Conservation (phyloP, 2,329 filamentous ascomycete species). For the Phyllosticta ampelicida region DNA sequence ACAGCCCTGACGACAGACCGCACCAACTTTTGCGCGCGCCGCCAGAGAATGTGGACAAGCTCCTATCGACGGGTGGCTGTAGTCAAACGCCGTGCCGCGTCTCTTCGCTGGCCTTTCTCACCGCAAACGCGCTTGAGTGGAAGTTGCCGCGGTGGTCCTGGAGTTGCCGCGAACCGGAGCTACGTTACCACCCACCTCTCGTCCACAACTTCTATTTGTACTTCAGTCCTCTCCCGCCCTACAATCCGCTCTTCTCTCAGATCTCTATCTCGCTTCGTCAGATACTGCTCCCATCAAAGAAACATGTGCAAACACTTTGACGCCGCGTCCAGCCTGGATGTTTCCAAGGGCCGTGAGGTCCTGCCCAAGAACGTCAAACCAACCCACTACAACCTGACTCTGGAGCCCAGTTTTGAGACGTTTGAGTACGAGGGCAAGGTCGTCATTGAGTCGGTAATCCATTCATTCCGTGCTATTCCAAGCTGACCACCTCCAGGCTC, state of each 20-base stretch:
- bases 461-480: background rate
- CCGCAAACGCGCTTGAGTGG: constrained; percentile 5
- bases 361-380: constrained; percentile 87
- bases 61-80: background rate
- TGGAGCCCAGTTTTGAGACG: constrained; percentile 83
- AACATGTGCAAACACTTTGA: constrained; percentile 60
- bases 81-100: background rate
- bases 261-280: constrained; percentile 13
- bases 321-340: constrained; percentile 46
- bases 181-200: constrained; percentile 4
- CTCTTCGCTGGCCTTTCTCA: background rate
- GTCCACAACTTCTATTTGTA: constrained; percentile 1
- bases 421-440: constrained; percentile 82
- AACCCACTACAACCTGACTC: constrained; percentile 79
- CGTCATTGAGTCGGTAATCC: constrained; percentile 55
- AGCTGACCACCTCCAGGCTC: constrained; percentile 40
- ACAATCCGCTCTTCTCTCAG: background rate
- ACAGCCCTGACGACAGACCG: background rate
- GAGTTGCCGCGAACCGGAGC: constrained; percentile 7
- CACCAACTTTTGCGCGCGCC: background rate
- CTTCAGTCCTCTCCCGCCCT: constrained; percentile 1
- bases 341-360: constrained; percentile 64
- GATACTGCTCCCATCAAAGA: constrained; percentile 66
- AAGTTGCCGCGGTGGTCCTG: background rate
- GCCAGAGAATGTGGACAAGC: background rate